A percentile compares a stretch with the other conserved stretches of the same genome.
Evolutionary conservation across 2,329 filamentous ascomycete genomes (phyloP).

Genomic region (Orbilia blumenaviensis): DNA sequence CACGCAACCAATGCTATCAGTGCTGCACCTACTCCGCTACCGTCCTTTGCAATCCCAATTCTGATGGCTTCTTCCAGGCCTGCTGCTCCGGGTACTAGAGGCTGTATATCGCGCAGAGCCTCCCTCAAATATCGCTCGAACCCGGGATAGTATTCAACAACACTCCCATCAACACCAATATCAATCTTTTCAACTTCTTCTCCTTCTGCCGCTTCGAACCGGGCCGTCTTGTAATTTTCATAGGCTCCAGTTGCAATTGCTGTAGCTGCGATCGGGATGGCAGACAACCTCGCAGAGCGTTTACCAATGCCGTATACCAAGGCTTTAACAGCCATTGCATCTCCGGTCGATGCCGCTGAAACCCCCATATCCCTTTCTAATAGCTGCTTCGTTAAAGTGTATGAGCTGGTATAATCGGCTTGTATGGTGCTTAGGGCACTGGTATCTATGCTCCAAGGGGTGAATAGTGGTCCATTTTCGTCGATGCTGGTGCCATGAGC

Average conservation of each 20-base stretch:
- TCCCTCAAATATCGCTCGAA: constrained; percentile 90
- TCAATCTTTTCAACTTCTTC: constrained; percentile 78
- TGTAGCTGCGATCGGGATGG: constrained; percentile 85
- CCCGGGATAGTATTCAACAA: constrained; percentile 94
- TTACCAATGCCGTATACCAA: constrained; percentile 85
- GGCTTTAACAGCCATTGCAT: constrained; percentile 86
- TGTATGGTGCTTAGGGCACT: constrained; percentile 87
- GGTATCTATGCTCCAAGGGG: constrained; percentile 89
- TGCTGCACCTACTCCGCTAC: constrained; percentile 92
- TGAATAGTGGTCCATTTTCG: constrained; percentile 73
- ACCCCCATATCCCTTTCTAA: constrained; percentile 80
- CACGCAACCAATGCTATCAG: constrained; percentile 87
- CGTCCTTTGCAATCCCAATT: constrained; percentile 97
- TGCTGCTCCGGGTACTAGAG: constrained; percentile 72
- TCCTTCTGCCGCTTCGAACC: constrained; percentile 57
- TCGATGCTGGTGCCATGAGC: constrained; percentile 74
- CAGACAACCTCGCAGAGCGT: constrained; percentile 85
- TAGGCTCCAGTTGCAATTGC: constrained; percentile 75
- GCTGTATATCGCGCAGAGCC: constrained; percentile 77
- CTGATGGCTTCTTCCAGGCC: constrained; percentile 82
- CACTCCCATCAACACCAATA: constrained; percentile 90
- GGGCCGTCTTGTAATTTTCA: constrained; percentile 37
- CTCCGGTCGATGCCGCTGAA: constrained; percentile 75
- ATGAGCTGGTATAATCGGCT: constrained; percentile 76
- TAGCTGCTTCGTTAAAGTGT: constrained; percentile 77